Evolutionary conservation across 2,329 filamentous ascomycete species (phyloP).

Genomic region (Hymenoscyphus salicellus): DNA sequence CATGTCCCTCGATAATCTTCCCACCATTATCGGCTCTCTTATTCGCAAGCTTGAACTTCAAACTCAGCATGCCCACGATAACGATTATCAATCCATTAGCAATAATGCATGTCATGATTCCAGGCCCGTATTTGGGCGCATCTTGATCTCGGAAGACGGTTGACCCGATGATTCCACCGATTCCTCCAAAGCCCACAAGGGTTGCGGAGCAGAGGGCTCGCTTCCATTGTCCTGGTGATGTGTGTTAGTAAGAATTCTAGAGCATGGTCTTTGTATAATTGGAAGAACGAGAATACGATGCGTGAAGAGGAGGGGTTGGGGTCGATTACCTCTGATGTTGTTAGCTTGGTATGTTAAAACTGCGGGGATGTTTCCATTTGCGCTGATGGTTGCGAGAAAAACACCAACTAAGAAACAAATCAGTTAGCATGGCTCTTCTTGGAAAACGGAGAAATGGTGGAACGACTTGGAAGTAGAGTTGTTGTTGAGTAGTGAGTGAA

Average conservation of each 20-base stretch:
- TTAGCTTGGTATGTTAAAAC: constrained; percentile 76
- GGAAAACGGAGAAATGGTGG: not conserved
- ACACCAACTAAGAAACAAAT: constrained; percentile 43
- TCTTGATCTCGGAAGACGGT: constrained; percentile 66
- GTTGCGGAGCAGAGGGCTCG: constrained; percentile 74
- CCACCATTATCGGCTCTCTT: constrained; percentile 35
- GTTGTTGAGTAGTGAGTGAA: too few species aligned
- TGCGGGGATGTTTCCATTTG: constrained; percentile 71
- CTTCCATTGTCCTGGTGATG: constrained; percentile 72
- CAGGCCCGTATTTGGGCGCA: constrained; percentile 46
- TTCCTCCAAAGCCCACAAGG: constrained; percentile 70
- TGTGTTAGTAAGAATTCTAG: not conserved
- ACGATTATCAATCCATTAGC: constrained; percentile 31
- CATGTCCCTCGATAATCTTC: constrained; percentile 36
- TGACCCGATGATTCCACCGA: constrained; percentile 74
- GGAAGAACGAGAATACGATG: too few species aligned
- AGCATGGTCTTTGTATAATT: too few species aligned
- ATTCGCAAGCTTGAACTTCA: constrained; percentile 36
- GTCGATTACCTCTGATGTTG: constrained; percentile 43
- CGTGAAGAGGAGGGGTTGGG: not conserved
- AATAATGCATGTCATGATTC: constrained; percentile 27
- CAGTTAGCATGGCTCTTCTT: not conserved
- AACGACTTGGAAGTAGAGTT: not conserved
- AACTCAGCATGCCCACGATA: constrained; percentile 28
- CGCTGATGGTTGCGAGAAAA: constrained; percentile 45